Conservation (phyloP, 257 asterid genomes). For the Orobanche coerulescens region DNA sequence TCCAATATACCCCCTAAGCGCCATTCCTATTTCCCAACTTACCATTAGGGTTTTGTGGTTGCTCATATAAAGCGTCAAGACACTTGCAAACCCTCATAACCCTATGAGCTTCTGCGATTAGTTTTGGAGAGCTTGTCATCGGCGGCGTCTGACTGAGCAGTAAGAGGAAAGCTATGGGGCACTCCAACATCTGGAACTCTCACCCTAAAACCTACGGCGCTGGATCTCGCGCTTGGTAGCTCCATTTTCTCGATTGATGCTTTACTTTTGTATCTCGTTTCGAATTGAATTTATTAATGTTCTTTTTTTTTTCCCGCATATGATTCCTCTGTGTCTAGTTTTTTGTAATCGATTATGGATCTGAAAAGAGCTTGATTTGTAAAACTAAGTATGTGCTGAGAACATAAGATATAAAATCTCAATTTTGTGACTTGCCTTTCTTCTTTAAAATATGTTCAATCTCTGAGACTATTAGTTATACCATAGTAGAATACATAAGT, state of each 20-base stretch:
- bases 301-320: not conserved
- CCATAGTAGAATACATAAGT: too few species aligned
- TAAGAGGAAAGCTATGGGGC: constrained; percentile 46
- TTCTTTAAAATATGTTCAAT: too few species aligned
- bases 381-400: too few species aligned
- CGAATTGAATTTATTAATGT: not conserved
- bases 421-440: too few species aligned
- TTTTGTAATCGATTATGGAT: not conserved
- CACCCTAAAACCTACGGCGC: constrained; percentile 63
- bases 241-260: not conserved
- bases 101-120: not conserved
- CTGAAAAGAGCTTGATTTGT: not conserved
- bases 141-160: constrained; percentile 6
- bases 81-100: not conserved
- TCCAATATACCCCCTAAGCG: not conserved
- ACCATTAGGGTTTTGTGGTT: constrained; percentile 21
- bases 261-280: not conserved
- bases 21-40: not conserved
- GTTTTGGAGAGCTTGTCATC: not conserved
- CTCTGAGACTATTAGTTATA: too few species aligned
- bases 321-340: not conserved
- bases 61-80: constrained; percentile 2
- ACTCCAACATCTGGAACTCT: constrained; percentile 51
- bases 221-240: constrained; percentile 58
- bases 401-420: too few species aligned